Conservation (phyloP, 2,329 filamentous ascomycete genomes). For the Coleophoma eucalyptorum region DNA sequence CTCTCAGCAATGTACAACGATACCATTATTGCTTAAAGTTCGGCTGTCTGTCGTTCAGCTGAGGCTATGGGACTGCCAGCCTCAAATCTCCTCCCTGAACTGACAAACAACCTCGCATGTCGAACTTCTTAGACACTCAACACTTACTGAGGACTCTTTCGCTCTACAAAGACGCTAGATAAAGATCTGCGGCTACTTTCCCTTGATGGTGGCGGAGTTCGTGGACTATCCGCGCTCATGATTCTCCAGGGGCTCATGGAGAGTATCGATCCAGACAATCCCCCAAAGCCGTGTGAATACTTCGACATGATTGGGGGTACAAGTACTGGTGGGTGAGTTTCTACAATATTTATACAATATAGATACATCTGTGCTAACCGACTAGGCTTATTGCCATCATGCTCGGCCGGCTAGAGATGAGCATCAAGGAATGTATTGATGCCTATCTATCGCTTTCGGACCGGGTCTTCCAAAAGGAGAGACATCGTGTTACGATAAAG, state of each 20-base stretch:
- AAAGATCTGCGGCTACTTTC: neutral
- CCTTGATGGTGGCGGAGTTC: constrained; percentile 31
- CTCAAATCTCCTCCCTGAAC: no score
- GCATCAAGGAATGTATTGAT: constrained; percentile 35
- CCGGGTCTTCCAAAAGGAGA: constrained; percentile 28
- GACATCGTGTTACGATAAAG: constrained; percentile 3
- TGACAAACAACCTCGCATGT: no score
- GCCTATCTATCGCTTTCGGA: constrained; percentile 34
- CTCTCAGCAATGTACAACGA: no score
- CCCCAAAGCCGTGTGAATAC: constrained; percentile 30
- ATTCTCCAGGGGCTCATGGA: constrained; percentile 31
- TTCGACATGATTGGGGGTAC: constrained; percentile 37
- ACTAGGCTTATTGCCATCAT: constrained; percentile 43
- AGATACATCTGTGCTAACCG: neutral
- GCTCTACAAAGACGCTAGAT: neutral
- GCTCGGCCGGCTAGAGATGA: constrained; percentile 41
- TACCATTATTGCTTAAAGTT: no score
- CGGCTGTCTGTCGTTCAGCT: no score
- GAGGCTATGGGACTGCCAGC: no score
- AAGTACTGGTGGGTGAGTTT: constrained; percentile 30
- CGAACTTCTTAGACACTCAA: no score
- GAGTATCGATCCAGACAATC: constrained; percentile 15
- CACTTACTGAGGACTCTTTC: no score
- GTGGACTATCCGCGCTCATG: constrained; percentile 30
- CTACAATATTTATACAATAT: neutral